Base-by-base conservation (phyloP, 495 filamentous ascomycete genomes). In the Aspergillus egyptiacus region DNA sequence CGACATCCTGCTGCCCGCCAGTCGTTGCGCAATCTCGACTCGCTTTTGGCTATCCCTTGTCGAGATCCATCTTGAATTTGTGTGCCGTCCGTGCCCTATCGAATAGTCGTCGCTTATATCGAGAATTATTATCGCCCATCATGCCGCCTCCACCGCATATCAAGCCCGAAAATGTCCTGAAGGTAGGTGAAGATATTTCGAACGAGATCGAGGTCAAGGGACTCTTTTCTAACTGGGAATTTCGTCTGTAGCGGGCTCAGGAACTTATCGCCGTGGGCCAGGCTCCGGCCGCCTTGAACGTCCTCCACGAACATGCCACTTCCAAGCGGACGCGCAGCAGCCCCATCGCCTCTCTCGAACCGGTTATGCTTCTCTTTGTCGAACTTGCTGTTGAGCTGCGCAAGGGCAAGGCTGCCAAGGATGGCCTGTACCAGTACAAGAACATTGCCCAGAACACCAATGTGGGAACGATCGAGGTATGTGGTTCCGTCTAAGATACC, bases 371-470 rank as follows among this genome's bases (percentile, higher is more conserved):
- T 68, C 81, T 95, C 45, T 86, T 97, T 60, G 93, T 98, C 57
- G 93, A 98, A 72, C 80, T 96, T 32, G 95, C 85, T 55, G 93
- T 98, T 55, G 90, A 96, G 60, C 83, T 96, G 58, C 85, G 90
- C 71, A 97, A 96, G 70, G 93, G 91, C 50, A 98, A 97, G 70
- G 78, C 91, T 23, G 93, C 93, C 68, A 98, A 98, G 76, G 93
- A 98, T 77, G 93, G 93, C 41, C 77, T 98, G 23, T 98, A 97
- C 62, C 90, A 96, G 60, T 98, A 98, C 80, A 98, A 98, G 79
- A 98, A 98, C 66, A 96, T 95, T 56, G 87, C 89, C 38, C 93
- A 98, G 70, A 98, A 97, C 72, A 96, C 91, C 56, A 98, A 96
- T 60, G 91, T 98, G 45, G 89, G 83, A 57, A 97, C 94, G 28